phyloP scores from a whole-genome alignment of 805 yeast genomes.

The Nakazawaea sp. region DNA sequence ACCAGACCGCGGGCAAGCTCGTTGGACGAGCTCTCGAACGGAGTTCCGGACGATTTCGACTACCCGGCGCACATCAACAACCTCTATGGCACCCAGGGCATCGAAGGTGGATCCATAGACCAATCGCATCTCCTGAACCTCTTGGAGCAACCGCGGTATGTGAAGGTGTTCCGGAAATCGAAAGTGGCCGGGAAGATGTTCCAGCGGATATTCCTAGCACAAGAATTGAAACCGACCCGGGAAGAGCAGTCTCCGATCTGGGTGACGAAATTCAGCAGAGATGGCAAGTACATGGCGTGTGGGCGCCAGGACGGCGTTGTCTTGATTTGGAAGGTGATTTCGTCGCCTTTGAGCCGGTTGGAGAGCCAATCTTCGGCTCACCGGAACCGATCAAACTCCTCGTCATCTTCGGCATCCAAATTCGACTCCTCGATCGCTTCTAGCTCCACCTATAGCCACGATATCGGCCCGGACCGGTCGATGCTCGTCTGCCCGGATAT shows the following conservation, averaged over 20 bases:
- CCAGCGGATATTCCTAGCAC: slow-evolving; percentile 55
- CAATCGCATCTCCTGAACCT: slow-evolving; percentile 33
- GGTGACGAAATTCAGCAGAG: slow-evolving; percentile 64
- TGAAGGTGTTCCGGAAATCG: slow-evolving; percentile 39
- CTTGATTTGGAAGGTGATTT: slow-evolving; percentile 72
- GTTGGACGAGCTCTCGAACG: too few relatives aligned
- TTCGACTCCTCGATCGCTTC: slow-evolving; percentile 2
- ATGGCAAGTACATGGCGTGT: slow-evolving; percentile 78
- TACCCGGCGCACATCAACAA: too few relatives aligned
- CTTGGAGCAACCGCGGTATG: slow-evolving; percentile 46
- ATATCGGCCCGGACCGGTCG: slow-evolving; percentile 7
- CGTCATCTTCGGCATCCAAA: background rate
- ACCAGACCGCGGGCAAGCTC: too few relatives aligned
- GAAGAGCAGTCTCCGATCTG: slow-evolving; percentile 44
- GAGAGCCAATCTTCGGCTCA: background rate
- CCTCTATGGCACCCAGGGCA: too few relatives aligned
- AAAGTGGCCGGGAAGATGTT: slow-evolving; percentile 38
- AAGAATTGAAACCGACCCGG: slow-evolving; percentile 39
- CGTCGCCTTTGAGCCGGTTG: slow-evolving; percentile 60
- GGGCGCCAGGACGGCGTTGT: slow-evolving; percentile 74
- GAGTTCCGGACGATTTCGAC: too few relatives aligned
- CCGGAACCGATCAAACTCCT: slow-evolving; percentile 6
- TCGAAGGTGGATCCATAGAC: too few relatives aligned
- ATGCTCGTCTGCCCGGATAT: slow-evolving; percentile 11
- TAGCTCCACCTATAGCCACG: slow-evolving; percentile 1